Evolutionary conservation across 345 rosid species (phyloP).

Genomic region (Populus tremula): DNA sequence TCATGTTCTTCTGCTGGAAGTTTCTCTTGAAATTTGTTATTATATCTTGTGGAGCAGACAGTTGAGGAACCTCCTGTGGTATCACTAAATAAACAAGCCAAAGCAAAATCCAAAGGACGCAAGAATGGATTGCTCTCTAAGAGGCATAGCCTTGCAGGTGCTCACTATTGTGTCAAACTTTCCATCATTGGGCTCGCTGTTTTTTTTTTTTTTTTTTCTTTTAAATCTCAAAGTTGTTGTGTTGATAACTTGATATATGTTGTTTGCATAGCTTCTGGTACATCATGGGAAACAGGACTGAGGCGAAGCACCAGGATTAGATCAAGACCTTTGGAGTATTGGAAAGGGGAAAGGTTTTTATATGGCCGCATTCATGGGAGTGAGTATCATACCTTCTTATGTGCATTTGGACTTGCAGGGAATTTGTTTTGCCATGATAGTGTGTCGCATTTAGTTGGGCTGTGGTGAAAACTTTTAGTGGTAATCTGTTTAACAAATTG

Average conservation of each 20-base stretch:
- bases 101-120: constrained; percentile 29
- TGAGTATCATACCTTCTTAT: constrained; percentile 47
- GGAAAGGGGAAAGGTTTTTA: constrained; percentile 94
- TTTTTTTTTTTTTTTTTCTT: background rate
- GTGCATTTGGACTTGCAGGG: background rate
- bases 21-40: background rate
- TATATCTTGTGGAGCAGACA: constrained; percentile 36
- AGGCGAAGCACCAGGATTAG: constrained; percentile 85
- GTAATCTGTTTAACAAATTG: background rate
- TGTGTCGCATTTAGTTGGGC: background rate
- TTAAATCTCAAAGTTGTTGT: background rate
- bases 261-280: constrained; percentile 50
- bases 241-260: background rate
- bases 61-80: constrained; percentile 26
- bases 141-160: constrained; percentile 93
- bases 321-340: constrained; percentile 85
- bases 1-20: background rate
- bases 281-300: constrained; percentile 52
- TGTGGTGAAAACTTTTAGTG: background rate
- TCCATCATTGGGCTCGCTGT: background rate
- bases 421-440: background rate
- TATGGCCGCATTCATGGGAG: constrained; percentile 84
- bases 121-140: constrained; percentile 33
- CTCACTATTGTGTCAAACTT: constrained; percentile 20
- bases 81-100: constrained; percentile 31